A percentile compares a stretch with the other conserved stretches of the same genome.
Evolutionary conservation across 2,329 filamentous ascomycete species (phyloP).

Genomic region (Botrytis tulipae): DNA sequence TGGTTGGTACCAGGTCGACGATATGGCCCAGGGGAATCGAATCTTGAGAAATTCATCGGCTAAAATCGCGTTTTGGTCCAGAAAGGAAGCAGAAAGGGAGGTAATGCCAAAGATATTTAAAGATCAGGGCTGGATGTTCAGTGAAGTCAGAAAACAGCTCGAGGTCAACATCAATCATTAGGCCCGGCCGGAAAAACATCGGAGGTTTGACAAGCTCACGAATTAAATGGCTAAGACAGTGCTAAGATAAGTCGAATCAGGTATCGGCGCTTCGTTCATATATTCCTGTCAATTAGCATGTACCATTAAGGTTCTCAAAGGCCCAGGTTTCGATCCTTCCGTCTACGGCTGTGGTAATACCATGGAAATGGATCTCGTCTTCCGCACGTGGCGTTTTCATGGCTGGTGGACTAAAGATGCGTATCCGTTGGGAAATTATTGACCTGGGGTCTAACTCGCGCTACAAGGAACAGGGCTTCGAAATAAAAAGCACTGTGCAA

Average conservation of each 20-base stretch:
- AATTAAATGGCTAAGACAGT: not conserved
- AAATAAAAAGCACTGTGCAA: not conserved
- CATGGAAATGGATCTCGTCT: not conserved
- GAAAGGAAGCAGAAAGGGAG: not conserved
- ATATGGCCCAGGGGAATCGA: not conserved
- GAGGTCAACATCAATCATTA: not conserved
- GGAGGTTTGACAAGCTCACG: not conserved
- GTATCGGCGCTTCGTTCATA: constrained; percentile 11
- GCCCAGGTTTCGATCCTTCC: constrained; percentile 5
- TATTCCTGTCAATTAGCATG: not conserved
- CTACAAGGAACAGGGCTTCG: constrained; percentile 1
- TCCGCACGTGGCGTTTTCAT: constrained; percentile 8
- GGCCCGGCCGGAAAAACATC: not conserved
- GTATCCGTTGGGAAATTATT: not conserved
- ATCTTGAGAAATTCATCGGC: not conserved
- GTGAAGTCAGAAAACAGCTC: not conserved
- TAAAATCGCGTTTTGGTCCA: too few relatives aligned
- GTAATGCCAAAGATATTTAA: not conserved
- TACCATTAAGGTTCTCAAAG: not conserved
- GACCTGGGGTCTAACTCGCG: not conserved
- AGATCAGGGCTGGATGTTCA: not conserved
- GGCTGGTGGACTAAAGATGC: not conserved
- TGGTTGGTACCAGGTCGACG: not conserved
- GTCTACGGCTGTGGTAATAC: not conserved
- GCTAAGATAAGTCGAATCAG: not conserved